Conservation (phyloP, 108 stramenopile species). For the Conticribra weissflogii region DNA sequence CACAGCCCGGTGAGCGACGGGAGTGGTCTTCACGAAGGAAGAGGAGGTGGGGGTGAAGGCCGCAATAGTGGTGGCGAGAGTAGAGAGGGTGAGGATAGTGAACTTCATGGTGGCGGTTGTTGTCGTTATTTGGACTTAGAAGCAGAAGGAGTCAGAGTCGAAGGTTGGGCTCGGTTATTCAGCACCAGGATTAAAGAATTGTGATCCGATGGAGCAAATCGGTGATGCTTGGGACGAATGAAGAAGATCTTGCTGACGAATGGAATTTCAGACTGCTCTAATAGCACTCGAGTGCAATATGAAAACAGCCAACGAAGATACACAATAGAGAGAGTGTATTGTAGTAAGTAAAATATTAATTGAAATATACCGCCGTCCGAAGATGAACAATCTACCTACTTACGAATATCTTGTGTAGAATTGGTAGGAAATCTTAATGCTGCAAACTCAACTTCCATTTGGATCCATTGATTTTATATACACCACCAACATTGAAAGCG, state of each 20-base stretch:
- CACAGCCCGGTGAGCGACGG: conserved; percentile 39
- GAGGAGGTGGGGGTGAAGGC: conserved; percentile 59
- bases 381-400: too few species aligned
- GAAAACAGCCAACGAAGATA: not conserved
- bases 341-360: too few species aligned
- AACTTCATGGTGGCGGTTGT: conserved; percentile 64
- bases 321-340: not conserved
- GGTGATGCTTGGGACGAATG: too few species aligned
- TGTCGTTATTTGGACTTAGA: not conserved
- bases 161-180: not conserved
- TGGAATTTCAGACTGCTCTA: too few species aligned
- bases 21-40: conserved; percentile 58
- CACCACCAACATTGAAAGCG: not conserved
- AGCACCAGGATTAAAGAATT: not conserved
- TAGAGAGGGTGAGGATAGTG: conserved; percentile 40
- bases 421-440: not conserved
- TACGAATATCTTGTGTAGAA: not conserved
- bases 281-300: not conserved
- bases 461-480: too few species aligned
- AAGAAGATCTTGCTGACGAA: too few species aligned
- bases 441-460: not conserved
- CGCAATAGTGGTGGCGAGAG: conserved; percentile 34
- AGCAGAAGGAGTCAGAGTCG: too few species aligned
- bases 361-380: too few species aligned
- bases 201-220: not conserved